These are phyloP conservation scores for Penicillium herquei DNA, from an alignment of 495 filamentous ascomycete genomes.

Conservation along the genomic window DNA sequence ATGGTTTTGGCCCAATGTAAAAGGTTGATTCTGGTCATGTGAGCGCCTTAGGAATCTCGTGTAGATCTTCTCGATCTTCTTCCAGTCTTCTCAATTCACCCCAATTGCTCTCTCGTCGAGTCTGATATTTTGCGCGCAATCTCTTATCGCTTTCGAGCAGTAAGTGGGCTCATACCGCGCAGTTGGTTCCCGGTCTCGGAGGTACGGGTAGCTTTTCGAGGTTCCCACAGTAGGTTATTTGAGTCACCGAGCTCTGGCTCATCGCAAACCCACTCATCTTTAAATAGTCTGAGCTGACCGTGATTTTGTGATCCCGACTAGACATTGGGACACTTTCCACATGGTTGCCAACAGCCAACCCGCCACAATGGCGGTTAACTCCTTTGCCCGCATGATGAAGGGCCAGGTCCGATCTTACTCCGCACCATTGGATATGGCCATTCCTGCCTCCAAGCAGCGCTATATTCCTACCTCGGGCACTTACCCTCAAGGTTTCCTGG, in stretches of 20 bases:
- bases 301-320: neutral
- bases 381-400: conserved; percentile 41
- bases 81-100: too few relatives aligned
- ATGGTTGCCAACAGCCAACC: conserved; percentile 33
- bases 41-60: neutral
- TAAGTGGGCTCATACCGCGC: conserved; percentile 13
- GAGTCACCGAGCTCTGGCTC: conserved; percentile 14
- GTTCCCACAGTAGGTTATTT: conserved; percentile 11
- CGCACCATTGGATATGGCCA: conserved; percentile 57
- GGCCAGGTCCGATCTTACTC: conserved; percentile 57
- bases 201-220: conserved; percentile 22
- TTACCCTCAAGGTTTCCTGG: conserved; percentile 87
- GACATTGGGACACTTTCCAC: conserved; percentile 4
- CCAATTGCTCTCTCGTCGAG: neutral
- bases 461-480: conserved; percentile 83
- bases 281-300: neutral
- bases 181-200: conserved; percentile 19
- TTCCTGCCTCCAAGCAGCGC: conserved; percentile 75
- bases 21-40: conserved; percentile 2
- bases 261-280: neutral
- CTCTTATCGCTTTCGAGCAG: conserved; percentile 1
- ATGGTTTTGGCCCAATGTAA: neutral
- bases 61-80: too few relatives aligned
- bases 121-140: neutral
- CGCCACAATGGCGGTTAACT: conserved; percentile 33